Conservation (phyloP, 176 grass and related monocot species). For the Cenchrus purpureus region DNA sequence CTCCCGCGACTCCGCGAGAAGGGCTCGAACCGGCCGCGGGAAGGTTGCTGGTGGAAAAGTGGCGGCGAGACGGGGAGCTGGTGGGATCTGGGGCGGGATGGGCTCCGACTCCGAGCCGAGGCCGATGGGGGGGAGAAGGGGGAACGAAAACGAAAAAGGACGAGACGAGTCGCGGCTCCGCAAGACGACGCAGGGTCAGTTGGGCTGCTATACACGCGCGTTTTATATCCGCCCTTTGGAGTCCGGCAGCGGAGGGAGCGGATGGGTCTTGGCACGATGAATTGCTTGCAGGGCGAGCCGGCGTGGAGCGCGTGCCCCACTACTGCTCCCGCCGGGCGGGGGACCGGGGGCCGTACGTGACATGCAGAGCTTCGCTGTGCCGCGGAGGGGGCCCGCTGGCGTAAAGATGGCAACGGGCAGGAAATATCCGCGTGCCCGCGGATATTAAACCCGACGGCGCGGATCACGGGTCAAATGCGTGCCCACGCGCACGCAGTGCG, state of each 20-base stretch:
- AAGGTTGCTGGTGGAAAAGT: neutral
- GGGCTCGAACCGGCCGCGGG: neutral
- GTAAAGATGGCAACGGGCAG: too few relatives aligned
- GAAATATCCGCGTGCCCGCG: too few relatives aligned
- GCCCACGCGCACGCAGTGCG: too few relatives aligned
- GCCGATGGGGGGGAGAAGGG: neutral
- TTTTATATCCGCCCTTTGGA: slow-evolving; percentile 42
- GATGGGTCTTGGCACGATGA: neutral
- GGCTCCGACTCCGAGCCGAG: neutral
- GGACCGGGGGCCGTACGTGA: neutral
- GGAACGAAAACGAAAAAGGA: neutral
- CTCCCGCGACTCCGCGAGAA: neutral
- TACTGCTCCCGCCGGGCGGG: too few relatives aligned
- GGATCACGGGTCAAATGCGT: too few relatives aligned
- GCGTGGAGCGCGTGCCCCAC: too few relatives aligned
- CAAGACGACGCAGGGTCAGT: neutral
- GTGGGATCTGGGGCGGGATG: slow-evolving; percentile 24
- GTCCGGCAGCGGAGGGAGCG: neutral
- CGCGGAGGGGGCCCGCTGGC: too few relatives aligned
- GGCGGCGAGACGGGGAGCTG: slow-evolving; percentile 9
- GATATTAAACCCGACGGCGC: too few relatives aligned
- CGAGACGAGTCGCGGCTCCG: slow-evolving; percentile 8
- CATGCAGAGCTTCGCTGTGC: too few relatives aligned
- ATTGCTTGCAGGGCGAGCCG: too few relatives aligned
- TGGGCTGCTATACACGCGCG: neutral